Evolutionary conservation across 2,329 filamentous ascomycete genomes (phyloP).

Genomic region (Arachnomyces sp.): DNA sequence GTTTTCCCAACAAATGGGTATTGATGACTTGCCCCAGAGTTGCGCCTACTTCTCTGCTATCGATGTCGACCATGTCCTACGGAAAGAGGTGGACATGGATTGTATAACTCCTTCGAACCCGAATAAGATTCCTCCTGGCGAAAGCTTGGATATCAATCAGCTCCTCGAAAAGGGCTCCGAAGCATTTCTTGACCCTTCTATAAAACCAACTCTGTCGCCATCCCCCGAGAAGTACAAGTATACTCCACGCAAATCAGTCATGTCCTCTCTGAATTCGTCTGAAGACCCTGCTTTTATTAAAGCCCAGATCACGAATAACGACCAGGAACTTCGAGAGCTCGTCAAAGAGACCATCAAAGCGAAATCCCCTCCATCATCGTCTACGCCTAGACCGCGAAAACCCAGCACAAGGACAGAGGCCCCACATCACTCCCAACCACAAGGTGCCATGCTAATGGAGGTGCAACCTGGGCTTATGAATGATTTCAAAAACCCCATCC

Average conservation of each 20-base stretch:
- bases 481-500: constrained; percentile 18
- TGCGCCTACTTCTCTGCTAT: constrained; percentile 95
- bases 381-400: constrained; percentile 12
- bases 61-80: constrained; percentile 88
- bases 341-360: constrained; percentile 51
- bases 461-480: constrained; percentile 29
- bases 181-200: constrained; percentile 60
- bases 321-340: constrained; percentile 65
- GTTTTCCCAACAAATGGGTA: constrained; percentile 95
- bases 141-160: constrained; percentile 73
- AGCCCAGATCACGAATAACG: constrained; percentile 71
- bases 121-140: constrained; percentile 69
- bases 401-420: constrained; percentile 18
- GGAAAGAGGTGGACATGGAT: constrained; percentile 97
- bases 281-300: constrained; percentile 58
- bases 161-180: constrained; percentile 63
- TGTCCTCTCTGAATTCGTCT: constrained; percentile 58
- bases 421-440: constrained; percentile 31
- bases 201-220: constrained; percentile 52
- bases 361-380: constrained; percentile 12
- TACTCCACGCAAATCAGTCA: constrained; percentile 64
- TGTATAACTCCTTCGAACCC: constrained; percentile 86
- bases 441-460: constrained; percentile 39
- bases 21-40: constrained; percentile 84
- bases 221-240: constrained; percentile 58